Evolutionary conservation across 768 basidiomycete species (phyloP), one percentile per base, ranked within the genome.

Genomic region (Vararia minispora): DNA sequence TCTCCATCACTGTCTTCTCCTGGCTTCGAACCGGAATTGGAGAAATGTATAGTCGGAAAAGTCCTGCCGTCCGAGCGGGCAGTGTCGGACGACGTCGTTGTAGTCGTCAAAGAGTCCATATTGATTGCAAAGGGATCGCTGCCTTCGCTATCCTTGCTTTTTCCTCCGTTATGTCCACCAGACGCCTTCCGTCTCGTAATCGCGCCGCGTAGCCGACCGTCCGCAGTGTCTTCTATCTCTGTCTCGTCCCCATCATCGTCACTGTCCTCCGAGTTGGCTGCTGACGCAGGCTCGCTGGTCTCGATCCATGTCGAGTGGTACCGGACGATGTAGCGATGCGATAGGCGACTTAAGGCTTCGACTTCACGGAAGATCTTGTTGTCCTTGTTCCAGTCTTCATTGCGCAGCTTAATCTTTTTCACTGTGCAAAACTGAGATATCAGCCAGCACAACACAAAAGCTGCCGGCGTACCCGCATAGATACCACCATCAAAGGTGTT

Each of bases 261-360:
- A 24, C 48, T 47, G 29, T 69, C 71, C 9, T 74, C 70, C 5
- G 72, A 72, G 11, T 51, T 48, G 11, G 63, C 60, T n/a, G 63
- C 58, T 8, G 74, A 70, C 1, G 60, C 52, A 2, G 65, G 58
- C 40, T 82, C 80, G 8, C 68, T 62, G 0, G 69, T 73, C 53
- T 90, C 86, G n/a, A 90, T 71, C 88, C 87, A 89, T 4, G 85
- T 86, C 2, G 86, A 88, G 56, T 78, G 89, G 56, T 92, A 95
- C 28, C 90, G 75, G 14, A 95, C 92, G 49, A 97, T 83, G 59
- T 81, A 86, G 6, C 82, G 79, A 55, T 97, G 91, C 28, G 79
- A 84, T 21, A 97, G 71, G 23, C 79, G 67, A 50, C 84, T 87
- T n/a, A 95, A 63, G 0, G 85, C 85, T 43, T 84, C 85, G 33